Conservation (phyloP, 2,329 filamentous ascomycete genomes). For the Fusarium sublunatum region DNA sequence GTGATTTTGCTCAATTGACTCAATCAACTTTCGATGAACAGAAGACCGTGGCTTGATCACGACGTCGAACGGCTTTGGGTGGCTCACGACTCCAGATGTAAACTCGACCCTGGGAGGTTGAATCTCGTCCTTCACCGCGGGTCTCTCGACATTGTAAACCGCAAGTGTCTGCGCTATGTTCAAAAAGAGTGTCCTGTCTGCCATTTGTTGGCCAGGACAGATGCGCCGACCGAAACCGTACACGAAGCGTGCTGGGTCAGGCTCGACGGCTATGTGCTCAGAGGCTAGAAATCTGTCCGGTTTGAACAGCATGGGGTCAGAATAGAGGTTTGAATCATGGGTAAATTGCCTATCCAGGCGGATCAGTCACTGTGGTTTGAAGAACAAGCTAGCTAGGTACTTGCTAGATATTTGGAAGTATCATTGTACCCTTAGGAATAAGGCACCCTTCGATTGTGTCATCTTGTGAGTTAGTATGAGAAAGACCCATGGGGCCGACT, state of each 20-base stretch:
- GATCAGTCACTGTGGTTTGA: background rate
- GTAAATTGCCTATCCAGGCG: slow-evolving; percentile 27
- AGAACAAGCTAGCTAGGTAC: background rate
- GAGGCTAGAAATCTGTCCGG: slow-evolving; percentile 27
- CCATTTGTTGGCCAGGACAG: slow-evolving; percentile 48
- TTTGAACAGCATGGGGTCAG: slow-evolving; percentile 21
- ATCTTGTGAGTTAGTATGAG: slow-evolving; percentile 51
- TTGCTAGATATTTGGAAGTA: slow-evolving; percentile 37
- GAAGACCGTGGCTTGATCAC: slow-evolving; percentile 21
- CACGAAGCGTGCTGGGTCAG: slow-evolving; percentile 43
- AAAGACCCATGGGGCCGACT: slow-evolving; percentile 51
- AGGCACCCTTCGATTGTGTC: slow-evolving; percentile 24
- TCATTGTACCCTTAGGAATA: slow-evolving; percentile 39
- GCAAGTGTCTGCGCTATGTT: slow-evolving; percentile 57
- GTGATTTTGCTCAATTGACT: slow-evolving; percentile 13
- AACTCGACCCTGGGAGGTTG: slow-evolving; percentile 7
- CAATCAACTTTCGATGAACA: slow-evolving; percentile 14
- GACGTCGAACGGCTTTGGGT: slow-evolving; percentile 21
- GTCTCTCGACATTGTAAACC: slow-evolving; percentile 54
- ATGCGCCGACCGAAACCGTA: slow-evolving; percentile 52
- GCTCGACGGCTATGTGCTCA: slow-evolving; percentile 33
- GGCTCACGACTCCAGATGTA: slow-evolving; percentile 30
- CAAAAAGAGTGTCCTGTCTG: slow-evolving; percentile 47
- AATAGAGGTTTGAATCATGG: slow-evolving; percentile 23
- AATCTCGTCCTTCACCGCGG: background rate